Base-by-base conservation (phyloP, 805 yeast genomes). In the Ogataea henricii region DNA sequence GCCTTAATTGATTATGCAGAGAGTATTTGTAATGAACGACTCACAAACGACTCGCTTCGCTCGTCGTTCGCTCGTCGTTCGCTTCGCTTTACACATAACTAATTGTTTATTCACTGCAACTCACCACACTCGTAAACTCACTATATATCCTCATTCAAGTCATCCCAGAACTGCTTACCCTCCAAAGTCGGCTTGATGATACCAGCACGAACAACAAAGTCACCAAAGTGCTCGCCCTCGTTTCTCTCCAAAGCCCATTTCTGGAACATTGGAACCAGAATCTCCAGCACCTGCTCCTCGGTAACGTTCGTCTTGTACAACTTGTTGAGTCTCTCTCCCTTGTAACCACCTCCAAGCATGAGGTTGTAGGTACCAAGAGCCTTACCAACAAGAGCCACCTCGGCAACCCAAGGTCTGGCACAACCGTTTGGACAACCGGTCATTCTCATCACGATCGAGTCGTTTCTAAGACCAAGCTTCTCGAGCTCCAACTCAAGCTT, bases 381-480 rank as follows among this genome's bases (percentile, higher is more conserved):
- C 68, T 92, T 92, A 67, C 98, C 98, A 48, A 92, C 95, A 50
- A 90, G 77, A 0, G 97, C 98, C 49, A 92, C 82, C 68, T 92
- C 98, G 4, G 97, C 98, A 43, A 92, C 72, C 97, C 97, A 92
- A 23, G 98, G 98, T 69, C 98, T 83, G 20, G 98, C 94, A 76
- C 98, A 92, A 57, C 98, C 98, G 68, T 92, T 92, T 46, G 97
- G 97, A 78, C 98, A 92, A 48, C 98, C 98, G 25, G 97, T 92
- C 97, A 92, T 91, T 74, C 98, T 83, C 96, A 92, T 87, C 20
- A 90, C 96, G 56, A 92, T 79, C 6, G 96, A 84, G 69, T 92
- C 98, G 61, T 90, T 96, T 64, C 96, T 86, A 59, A 92, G 78
- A 7, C 98, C 98, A 56, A 83, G 82, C 63, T 90, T 96, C 70